Evolutionary conservation across 805 yeast genomes (phyloP).

Genomic region (Cyberlindnera xishuangbannaensis): DNA sequence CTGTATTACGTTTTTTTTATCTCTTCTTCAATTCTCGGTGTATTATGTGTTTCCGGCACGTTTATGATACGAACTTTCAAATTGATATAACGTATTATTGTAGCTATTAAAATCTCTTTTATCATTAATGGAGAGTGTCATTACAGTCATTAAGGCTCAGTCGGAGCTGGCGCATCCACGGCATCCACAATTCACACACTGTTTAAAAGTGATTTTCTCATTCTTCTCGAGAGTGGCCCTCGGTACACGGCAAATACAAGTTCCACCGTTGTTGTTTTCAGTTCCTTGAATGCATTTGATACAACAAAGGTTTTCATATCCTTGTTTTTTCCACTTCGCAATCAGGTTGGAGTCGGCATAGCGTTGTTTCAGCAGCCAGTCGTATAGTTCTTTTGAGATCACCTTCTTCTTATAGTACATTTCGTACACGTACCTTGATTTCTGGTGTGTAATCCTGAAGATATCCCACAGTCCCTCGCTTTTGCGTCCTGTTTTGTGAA

Average conservation of each 20-base stretch:
- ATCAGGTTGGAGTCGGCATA: slow-evolving; percentile 65
- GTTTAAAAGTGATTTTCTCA: slow-evolving; percentile 32
- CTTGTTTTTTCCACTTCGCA: slow-evolving; percentile 81
- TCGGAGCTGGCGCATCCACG: slow-evolving; percentile 78
- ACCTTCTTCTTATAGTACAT: slow-evolving; percentile 65
- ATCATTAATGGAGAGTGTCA: background rate
- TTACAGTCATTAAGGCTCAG: slow-evolving; percentile 21
- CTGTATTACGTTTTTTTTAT: background rate
- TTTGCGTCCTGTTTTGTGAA: slow-evolving; percentile 39
- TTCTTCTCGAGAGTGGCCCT: slow-evolving; percentile 36
- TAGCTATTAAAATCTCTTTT: background rate
- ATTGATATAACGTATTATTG: too few relatives aligned
- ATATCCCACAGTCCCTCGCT: slow-evolving; percentile 66
- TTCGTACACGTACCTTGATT: slow-evolving; percentile 70
- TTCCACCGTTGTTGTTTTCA: slow-evolving; percentile 58
- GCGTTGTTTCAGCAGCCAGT: slow-evolving; percentile 63
- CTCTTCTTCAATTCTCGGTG: slow-evolving; percentile 4
- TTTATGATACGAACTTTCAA: too few relatives aligned
- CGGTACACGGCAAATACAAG: slow-evolving; percentile 87
- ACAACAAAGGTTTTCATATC: slow-evolving; percentile 85
- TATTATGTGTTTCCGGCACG: too few relatives aligned
- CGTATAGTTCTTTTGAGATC: slow-evolving; percentile 62
- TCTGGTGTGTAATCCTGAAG: slow-evolving; percentile 62
- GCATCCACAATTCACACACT: slow-evolving; percentile 82
- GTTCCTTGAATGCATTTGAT: slow-evolving; percentile 62